Evolutionary conservation across 2,329 filamentous ascomycete genomes (phyloP).

Genomic region (Teratosphaeria viscida): DNA sequence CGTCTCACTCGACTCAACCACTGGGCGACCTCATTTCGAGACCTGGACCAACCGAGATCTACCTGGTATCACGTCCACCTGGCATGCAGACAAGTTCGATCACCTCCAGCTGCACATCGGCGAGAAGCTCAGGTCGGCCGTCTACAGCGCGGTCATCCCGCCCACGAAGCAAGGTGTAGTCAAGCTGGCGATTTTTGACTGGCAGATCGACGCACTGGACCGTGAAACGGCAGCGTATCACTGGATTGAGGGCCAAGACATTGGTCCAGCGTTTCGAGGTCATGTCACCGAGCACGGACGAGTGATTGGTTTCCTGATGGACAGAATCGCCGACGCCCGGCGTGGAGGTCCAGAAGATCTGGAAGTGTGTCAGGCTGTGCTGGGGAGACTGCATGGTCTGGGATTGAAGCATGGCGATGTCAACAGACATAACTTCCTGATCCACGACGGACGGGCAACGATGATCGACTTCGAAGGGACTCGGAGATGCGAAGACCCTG

Average conservation of each 20-base stretch:
- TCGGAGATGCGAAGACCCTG: constrained; percentile 10
- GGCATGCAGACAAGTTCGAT: constrained; percentile 28
- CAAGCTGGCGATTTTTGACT: constrained; percentile 31
- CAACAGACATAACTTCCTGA: constrained; percentile 30
- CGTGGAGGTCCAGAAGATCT: constrained; percentile 22
- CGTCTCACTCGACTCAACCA: constrained; percentile 19
- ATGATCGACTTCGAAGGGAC: constrained; percentile 28
- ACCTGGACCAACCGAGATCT: background rate
- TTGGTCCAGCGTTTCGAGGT: constrained; percentile 31
- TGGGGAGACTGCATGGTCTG: constrained; percentile 27
- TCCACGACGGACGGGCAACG: constrained; percentile 14
- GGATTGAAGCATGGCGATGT: constrained; percentile 29
- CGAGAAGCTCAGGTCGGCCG: constrained; percentile 6
- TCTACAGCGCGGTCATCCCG: constrained; percentile 10
- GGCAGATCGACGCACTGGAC: constrained; percentile 29
- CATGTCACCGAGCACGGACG: constrained; percentile 30
- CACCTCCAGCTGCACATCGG: constrained; percentile 24
- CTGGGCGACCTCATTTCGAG: constrained; percentile 13
- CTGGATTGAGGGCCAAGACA: constrained; percentile 25
- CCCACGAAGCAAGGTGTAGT: constrained; percentile 16
- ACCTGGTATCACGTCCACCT: constrained; percentile 27
- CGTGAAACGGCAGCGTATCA: constrained; percentile 30
- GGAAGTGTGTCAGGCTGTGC: constrained; percentile 14
- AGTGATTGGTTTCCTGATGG: constrained; percentile 32
- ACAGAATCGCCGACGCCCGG: constrained; percentile 18